Base-by-base conservation (phyloP, 2,329 filamentous ascomycete species). In the Arthrinium phaeospermum region DNA sequence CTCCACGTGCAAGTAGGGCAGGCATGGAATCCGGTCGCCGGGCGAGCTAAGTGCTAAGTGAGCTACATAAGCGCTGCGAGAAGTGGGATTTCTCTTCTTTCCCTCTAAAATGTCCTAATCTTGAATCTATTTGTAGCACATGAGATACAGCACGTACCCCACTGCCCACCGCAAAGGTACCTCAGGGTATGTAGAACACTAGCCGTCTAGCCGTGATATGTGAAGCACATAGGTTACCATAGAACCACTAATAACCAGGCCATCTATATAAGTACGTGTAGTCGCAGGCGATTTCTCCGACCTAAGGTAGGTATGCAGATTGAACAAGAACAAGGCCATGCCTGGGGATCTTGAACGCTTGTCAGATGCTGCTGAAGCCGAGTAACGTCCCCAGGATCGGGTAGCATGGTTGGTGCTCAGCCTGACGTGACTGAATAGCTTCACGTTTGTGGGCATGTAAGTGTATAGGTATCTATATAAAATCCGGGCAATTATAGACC, bases 1-100 rank as follows among this genome's bases (percentile, higher is more conserved):
- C 10, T 37, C 16, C 30, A 24, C 22, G 46, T 47, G 37, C 6
- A 41, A 41, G 46, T 47, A 22, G 22, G 19, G 7, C 7, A 2
- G 46, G 22, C 22, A 49, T 13, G 8, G 24, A n/a, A 24, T 14
- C 47, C 10, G 51, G 53, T 19, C 53, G 30, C 22, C 7, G 37
- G 37, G 30, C 7, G n/a, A 12, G 22, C 34, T 34, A 41, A 41
- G n/a, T 51, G 22, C 34, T 34, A 41, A 41, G n/a, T 51, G 3
- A 51, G 19, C 34, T 64, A n/a, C n/a, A n/a, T n/a, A 37, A 64
- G 57, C 57, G 57, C 34, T 41, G 34, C 57, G 34, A 64, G 57
- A 61, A 61, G 53, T 61, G 53, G 53, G 34, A 61, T 61, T 6
- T 61, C 16, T 64, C 34, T 34, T 34, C 37, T 8, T 41, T 64